Evolutionary conservation across 208 protist species (phyloP).

Genomic region (Herpetomonas samuelpessoai): DNA sequence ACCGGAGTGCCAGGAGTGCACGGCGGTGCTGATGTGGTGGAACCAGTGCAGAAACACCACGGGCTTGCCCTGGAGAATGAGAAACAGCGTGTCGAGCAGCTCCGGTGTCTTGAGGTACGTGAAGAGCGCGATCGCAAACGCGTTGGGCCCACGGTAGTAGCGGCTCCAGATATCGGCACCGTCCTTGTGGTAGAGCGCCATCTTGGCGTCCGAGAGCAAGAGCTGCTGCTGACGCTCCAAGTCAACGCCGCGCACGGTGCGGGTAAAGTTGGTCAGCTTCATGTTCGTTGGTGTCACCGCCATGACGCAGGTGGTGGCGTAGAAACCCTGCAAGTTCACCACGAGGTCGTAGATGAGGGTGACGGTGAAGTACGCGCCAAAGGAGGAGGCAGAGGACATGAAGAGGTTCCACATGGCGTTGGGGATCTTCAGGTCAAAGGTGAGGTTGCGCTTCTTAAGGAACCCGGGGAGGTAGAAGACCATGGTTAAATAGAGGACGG

Average conservation of each 20-base stretch:
- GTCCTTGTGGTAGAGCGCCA: not conserved
- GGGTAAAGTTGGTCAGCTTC: not conserved
- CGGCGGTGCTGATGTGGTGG: slow-evolving; percentile 89
- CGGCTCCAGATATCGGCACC: not conserved
- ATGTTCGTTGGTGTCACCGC: slow-evolving; percentile 15
- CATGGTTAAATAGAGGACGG: slow-evolving; percentile 11
- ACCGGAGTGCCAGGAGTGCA: slow-evolving; percentile 90
- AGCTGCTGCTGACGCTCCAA: not conserved
- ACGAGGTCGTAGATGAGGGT: slow-evolving; percentile 48
- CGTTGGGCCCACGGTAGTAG: slow-evolving; percentile 13
- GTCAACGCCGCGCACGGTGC: not conserved
- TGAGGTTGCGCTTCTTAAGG: slow-evolving; percentile 10
- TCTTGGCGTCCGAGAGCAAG: too few relatives aligned
- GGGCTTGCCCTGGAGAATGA: slow-evolving; percentile 82
- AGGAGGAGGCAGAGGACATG: slow-evolving; percentile 86
- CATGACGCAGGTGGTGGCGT: slow-evolving; percentile 19
- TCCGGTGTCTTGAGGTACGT: slow-evolving; percentile 85
- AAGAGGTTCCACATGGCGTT: slow-evolving; percentile 52
- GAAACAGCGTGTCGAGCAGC: slow-evolving; percentile 84
- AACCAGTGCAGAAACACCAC: slow-evolving; percentile 92
- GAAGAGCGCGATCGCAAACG: slow-evolving; percentile 65
- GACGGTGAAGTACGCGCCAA: slow-evolving; percentile 27
- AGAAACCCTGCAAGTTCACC: slow-evolving; percentile 36
- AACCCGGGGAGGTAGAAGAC: slow-evolving; percentile 27
- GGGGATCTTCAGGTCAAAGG: slow-evolving; percentile 9